Base-by-base conservation (phyloP, 305 asterid genomes). In the Andrographis paniculata region DNA sequence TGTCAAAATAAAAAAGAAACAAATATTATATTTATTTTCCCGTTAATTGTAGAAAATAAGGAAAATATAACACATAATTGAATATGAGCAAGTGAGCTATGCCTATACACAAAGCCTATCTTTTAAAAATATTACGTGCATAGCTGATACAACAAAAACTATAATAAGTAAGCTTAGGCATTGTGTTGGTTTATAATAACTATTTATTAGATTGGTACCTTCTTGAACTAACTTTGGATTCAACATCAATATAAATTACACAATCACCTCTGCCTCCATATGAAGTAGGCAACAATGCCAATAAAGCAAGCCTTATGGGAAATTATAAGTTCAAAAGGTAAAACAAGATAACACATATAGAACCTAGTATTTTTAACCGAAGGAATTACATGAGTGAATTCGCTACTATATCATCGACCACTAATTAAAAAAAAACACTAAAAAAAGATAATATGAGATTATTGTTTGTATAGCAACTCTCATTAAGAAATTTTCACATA, bases 201-300 rank as follows among this genome's bases (percentile, higher is more conserved):
- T 45, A 17, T 27, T 39, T 45, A 38, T 41, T 21, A 47, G 39
- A 48, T 44, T 53, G 42, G 33, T 64, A 83, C 96, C 96, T 87
- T 70, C 69, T 76, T 52, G 96, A 82, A 65, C 84, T 83, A 61
- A 86, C 82, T 68, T 86, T 82, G 42, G 94, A 82, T 72, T 86
- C 96, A 36, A 84, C 87, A 53, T 86, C 96, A 17, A 86, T 65
- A 65, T 82, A 87, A 70, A 82, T 68, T 37, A 76, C 94, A 33
- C 60, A 73, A 5, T 93, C 96, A 54, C 81, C 82, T 56, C 82
- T 76, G 56, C 96, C 96, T 17, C 96, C 94, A 60, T 69, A 76
- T 59, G 73, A 56, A 15, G 67, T 70, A 58, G 96, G 94, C 68
- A 87, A 71, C 45, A 87, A 68, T n/a, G 93, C 93, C 55, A 86